Evolutionary conservation across 345 rosid species (phyloP).

Genomic region (Dipteronia dyeriana): DNA sequence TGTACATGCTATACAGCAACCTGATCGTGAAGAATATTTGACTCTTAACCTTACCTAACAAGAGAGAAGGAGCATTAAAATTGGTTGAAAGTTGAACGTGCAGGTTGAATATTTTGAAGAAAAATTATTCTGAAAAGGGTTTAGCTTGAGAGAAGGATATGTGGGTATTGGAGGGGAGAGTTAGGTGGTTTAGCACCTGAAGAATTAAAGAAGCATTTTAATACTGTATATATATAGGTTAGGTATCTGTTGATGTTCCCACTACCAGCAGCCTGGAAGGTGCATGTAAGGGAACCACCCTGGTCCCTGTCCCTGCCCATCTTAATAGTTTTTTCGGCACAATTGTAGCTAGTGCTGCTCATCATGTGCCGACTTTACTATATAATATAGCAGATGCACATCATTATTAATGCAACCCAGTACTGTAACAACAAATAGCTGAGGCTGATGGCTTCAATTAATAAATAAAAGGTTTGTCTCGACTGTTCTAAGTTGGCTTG

Average conservation of each 20-base stretch:
- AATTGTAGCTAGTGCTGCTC: neutral
- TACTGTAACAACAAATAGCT: neutral
- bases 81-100: conserved; percentile 11
- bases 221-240: neutral
- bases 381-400: neutral
- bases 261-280: conserved; percentile 4
- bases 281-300: conserved; percentile 5
- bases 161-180: neutral
- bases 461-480: no score
- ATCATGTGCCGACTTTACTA: neutral
- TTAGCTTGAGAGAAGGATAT: conserved; percentile 5
- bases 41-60: neutral
- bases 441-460: no score
- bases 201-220: neutral
- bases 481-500: no score
- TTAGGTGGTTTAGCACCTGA: conserved; percentile 46
- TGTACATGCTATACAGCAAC: neutral
- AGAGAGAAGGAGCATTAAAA: neutral
- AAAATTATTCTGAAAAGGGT: neutral
- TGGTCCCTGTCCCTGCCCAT: neutral
- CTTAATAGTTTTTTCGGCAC: neutral
- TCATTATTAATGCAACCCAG: neutral
- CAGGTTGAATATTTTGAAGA: conserved; percentile 13
- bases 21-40: conserved; percentile 2
- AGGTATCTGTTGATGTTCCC: conserved; percentile 22